These are phyloP conservation scores for Cordyceps sp. DNA, from an alignment of 2,329 filamentous ascomycete genomes.

Conservation along the genomic window DNA sequence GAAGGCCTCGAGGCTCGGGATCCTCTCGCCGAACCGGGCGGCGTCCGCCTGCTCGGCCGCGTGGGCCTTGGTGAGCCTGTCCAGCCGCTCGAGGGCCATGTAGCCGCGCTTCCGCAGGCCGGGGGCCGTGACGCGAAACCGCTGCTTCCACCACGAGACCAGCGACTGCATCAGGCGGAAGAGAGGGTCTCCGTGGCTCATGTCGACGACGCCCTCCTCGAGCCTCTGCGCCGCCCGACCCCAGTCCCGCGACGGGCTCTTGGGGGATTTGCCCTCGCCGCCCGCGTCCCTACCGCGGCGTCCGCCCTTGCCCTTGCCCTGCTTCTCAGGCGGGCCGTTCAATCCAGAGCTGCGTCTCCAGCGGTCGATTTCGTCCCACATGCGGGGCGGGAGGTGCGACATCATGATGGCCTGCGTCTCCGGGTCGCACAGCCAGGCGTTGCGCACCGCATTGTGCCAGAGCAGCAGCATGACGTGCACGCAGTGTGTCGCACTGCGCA, in stretches of 20 bases:
- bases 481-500: conserved; percentile 66
- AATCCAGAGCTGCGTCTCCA: conserved; percentile 57
- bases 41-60: conserved; percentile 44
- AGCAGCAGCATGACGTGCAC: conserved; percentile 78
- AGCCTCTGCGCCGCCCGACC: conserved; percentile 48
- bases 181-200: conserved; percentile 71
- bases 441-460: conserved; percentile 77
- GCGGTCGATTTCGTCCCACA: conserved; percentile 57
- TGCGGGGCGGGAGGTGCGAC: conserved; percentile 49
- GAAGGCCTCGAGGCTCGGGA: conserved; percentile 52
- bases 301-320: conserved; percentile 12
- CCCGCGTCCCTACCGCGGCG: conserved; percentile 21
- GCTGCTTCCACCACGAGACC: conserved; percentile 75
- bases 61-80: conserved; percentile 57
- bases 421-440: conserved; percentile 66
- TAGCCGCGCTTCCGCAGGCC: conserved; percentile 84
- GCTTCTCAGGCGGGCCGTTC: conserved; percentile 20
- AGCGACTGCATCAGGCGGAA: conserved; percentile 60
- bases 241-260: conserved; percentile 40
- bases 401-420: conserved; percentile 62
- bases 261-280: conserved; percentile 1
- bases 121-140: conserved; percentile 61
- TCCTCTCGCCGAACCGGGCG: conserved; percentile 58
- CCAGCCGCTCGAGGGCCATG: conserved; percentile 57
- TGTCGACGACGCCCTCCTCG: conserved; percentile 54